Base-by-base conservation (phyloP, 805 yeast genomes). In the Jamesozyma piceae region DNA sequence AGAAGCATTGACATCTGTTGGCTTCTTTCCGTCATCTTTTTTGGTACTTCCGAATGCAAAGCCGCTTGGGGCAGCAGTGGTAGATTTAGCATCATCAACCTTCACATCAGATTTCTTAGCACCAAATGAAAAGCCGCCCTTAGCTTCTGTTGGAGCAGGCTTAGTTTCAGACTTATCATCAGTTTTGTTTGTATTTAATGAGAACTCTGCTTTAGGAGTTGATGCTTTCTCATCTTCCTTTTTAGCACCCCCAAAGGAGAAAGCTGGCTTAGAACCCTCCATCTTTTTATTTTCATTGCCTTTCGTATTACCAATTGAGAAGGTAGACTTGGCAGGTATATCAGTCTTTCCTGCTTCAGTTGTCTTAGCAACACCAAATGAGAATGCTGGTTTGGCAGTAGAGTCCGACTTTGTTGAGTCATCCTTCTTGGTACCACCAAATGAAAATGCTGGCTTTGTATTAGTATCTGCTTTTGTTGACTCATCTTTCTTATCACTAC, bases 361-460 rank as follows among this genome's bases (percentile, higher is more conserved):
- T 6, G 14, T 33, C 22, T 33, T 33, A 15, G n/a, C 33, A 5
- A 6, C 33, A 30, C 43, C 30, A 41, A 55, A 58, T 9, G 58
- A 37, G 38, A 57, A 54, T 5, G 56, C 43, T 10, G 55, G 46
- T 22, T 50, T 46, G 18, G 40, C 20, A 15, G 35, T 4, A 5
- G 18, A 39, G 4, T 33, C 20, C 5, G 39, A 34, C 10, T 13
- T 20, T 32, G 36, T 47, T 41, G 48, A 49, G 20, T 37, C 45
- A 19, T 43, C 48, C 29, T 33, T 35, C 34, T 46, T 49, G 4
- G 54, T 43, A 8, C 39, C 47, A 4, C 45, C 49, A n/a, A 38
- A 55, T 10, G 50, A 44, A 37, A 56, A 52, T 8, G 47, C 42
- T 24, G 58, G 47, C 17, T 43, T 42, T 13, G 49, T 43, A 35